Conservation (phyloP, 768 basidiomycete genomes). For the Calocera cornea region DNA sequence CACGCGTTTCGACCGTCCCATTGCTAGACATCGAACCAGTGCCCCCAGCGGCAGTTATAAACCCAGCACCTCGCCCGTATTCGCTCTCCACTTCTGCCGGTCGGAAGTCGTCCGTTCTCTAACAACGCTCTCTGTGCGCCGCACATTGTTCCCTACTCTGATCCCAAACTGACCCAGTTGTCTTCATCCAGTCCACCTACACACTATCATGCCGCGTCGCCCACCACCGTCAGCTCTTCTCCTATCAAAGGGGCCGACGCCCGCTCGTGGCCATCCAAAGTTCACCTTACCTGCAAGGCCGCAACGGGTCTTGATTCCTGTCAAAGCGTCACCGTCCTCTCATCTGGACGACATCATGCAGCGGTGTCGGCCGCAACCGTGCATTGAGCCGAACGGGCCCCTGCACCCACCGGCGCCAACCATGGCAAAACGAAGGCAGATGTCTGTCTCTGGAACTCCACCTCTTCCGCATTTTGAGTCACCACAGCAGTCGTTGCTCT, state of each 20-base stretch:
- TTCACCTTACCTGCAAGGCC: conserved; percentile 40
- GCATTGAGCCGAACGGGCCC: not conserved
- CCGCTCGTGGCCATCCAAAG: conserved; percentile 45
- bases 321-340: no score
- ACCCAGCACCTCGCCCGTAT: not conserved
- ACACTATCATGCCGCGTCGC: conserved; percentile 51
- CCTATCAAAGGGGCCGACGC: conserved; percentile 47
- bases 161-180: not conserved
- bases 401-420: not conserved
- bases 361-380: no score
- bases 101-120: not conserved
- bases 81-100: not conserved
- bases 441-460: not conserved
- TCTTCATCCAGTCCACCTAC: not conserved
- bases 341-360: no score
- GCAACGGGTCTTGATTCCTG: not conserved
- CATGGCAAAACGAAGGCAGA: not conserved
- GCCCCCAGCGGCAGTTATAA: not conserved
- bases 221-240: conserved; percentile 52
- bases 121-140: not conserved
- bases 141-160: not conserved
- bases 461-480: not conserved
- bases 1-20: no score
- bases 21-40: not conserved
- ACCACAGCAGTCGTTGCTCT: not conserved